Percentiles rank a stretch among this genome's conserved stretches.
These are phyloP conservation scores for Penicillium sp. DNA, from an alignment of 2,329 filamentous ascomycete species.

Conservation along the genomic window DNA sequence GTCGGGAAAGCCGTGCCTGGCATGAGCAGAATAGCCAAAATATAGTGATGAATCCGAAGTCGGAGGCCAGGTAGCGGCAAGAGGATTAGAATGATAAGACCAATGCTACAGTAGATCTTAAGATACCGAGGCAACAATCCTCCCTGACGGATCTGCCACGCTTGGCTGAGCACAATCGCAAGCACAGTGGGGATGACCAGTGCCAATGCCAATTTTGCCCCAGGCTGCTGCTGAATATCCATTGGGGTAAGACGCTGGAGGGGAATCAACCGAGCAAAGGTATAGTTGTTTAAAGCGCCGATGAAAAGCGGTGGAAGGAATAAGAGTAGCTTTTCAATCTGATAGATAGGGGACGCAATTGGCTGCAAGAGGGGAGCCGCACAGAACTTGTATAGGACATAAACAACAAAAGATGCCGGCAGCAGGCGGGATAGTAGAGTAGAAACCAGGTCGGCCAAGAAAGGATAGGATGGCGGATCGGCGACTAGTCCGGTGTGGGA, in stretches of 20 bases:
- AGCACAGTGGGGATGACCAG: conserved; percentile 72
- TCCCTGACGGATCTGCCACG: conserved; percentile 83
- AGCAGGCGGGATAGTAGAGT: conserved; percentile 78
- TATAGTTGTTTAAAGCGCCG: conserved; percentile 90
- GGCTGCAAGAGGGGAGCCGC: conserved; percentile 69
- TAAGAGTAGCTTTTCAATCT: conserved; percentile 84
- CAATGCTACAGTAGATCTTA: conserved; percentile 71
- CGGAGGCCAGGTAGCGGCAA: conserved; percentile 73
- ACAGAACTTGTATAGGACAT: conserved; percentile 84
- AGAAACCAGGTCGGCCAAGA: conserved; percentile 72
- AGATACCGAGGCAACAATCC: conserved; percentile 77
- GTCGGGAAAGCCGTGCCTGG: conserved; percentile 89
- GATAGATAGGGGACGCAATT: conserved; percentile 61
- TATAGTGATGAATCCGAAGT: conserved; percentile 92
- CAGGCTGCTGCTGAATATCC: conserved; percentile 85
- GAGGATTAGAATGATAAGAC: conserved; percentile 66
- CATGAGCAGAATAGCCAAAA: conserved; percentile 80
- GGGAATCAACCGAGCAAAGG: conserved; percentile 82
- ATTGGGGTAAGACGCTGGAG: conserved; percentile 89
- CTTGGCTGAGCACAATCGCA: conserved; percentile 69
- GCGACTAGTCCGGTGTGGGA: conserved; percentile 88
- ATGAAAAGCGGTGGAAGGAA: conserved; percentile 92
- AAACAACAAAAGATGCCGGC: conserved; percentile 82
- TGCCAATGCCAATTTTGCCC: conserved; percentile 78
- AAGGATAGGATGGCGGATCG: conserved; percentile 71